Percentiles rank a stretch among this genome's conserved stretches.
phyloP scores from a whole-genome alignment of 2,329 filamentous ascomycete species.

The Diaporthe vexans region DNA sequence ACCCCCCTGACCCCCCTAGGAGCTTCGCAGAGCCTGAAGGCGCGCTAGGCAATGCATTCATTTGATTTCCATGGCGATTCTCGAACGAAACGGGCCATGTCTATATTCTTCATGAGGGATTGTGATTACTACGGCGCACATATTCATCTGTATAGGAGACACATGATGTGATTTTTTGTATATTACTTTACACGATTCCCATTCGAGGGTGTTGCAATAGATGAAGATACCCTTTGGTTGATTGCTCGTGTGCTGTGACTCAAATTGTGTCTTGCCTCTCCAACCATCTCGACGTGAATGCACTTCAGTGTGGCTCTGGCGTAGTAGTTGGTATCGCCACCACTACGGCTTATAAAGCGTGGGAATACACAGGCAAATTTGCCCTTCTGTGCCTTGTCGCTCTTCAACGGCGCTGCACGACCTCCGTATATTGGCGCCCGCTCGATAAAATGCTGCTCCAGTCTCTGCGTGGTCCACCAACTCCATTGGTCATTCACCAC shows the following conservation, averaged over 20 bases:
- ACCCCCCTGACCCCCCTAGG: slow-evolving; percentile 41
- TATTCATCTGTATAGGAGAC: background rate
- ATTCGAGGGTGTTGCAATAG: slow-evolving; percentile 29
- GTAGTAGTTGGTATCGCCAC: background rate
- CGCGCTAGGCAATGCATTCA: slow-evolving; percentile 32
- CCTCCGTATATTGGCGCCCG: background rate
- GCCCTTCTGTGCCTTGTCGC: background rate
- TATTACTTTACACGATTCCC: slow-evolving; percentile 28
- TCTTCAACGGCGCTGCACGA: background rate
- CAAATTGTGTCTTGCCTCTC: background rate
- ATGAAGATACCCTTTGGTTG: slow-evolving; percentile 31
- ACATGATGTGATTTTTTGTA: slow-evolving; percentile 23
- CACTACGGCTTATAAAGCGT: background rate
- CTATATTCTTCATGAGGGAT: background rate
- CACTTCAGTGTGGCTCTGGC: background rate
- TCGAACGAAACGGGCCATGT: background rate
- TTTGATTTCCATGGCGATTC: background rate
- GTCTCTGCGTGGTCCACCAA: background rate
- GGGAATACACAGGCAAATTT: no score
- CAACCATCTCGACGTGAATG: background rate
- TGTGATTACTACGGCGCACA: slow-evolving; percentile 10
- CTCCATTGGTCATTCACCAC: background rate
- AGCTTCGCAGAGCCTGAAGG: slow-evolving; percentile 38
- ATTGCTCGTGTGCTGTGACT: background rate
- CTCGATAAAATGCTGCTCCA: background rate